These are phyloP conservation scores for Brassica rapa DNA, from an alignment of 345 rosid species.

Conservation along the genomic window DNA sequence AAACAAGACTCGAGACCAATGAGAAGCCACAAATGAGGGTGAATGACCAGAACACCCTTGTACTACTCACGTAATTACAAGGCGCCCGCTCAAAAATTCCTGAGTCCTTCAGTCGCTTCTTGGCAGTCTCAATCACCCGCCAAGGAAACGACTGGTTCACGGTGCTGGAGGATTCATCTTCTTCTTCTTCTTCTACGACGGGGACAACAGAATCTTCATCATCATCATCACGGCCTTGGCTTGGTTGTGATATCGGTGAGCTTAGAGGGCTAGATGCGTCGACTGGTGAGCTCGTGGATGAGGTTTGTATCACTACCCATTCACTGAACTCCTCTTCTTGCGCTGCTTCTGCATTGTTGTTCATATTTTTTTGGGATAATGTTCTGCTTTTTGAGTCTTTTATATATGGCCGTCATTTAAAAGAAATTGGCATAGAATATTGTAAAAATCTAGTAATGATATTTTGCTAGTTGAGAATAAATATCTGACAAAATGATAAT, in stretches of 20 bases:
- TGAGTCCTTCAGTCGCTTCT: constrained; percentile 18
- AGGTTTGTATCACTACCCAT: constrained; percentile 37
- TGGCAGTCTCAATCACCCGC: constrained; percentile 23
- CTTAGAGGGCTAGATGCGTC: constrained; percentile 22
- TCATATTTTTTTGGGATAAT: constrained; percentile 29
- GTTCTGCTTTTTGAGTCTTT: background rate
- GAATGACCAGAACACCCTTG: constrained; percentile 37
- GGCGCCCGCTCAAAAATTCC: background rate
- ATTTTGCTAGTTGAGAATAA: constrained; percentile 2
- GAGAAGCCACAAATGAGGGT: constrained; percentile 6
- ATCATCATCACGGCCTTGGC: constrained; percentile 19
- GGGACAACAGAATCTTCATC: constrained; percentile 9
- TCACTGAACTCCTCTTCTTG: constrained; percentile 37
- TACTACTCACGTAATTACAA: constrained; percentile 7
- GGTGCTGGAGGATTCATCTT: constrained; percentile 16
- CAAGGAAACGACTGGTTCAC: constrained; percentile 17
- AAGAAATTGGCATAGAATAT: background rate
- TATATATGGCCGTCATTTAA: constrained; percentile 26
- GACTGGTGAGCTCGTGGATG: constrained; percentile 1
- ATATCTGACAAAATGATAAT: constrained; percentile 29
- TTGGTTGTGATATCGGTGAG: constrained; percentile 22
- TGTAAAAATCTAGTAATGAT: background rate
- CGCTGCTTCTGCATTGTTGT: constrained; percentile 28
- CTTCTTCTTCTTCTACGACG: constrained; percentile 13
- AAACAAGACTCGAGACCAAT: constrained; percentile 26